Evolutionary conservation across 2,329 filamentous ascomycete genomes (phyloP), one percentile per base, ranked within the genome.

Genomic region (Fusarium gaditjirri): DNA sequence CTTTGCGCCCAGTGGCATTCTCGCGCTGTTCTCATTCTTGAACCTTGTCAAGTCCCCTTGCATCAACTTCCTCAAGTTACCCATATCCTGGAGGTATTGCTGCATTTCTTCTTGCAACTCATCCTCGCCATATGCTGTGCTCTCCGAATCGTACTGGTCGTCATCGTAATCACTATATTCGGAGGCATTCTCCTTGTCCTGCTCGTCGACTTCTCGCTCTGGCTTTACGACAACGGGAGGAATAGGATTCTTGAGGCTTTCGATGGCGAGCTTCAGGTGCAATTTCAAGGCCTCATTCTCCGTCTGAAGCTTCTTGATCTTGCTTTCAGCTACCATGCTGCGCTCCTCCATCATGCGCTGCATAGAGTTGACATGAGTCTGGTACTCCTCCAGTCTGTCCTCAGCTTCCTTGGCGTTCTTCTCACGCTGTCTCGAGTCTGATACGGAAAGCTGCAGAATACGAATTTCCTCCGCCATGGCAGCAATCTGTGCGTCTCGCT

Each of bases 381-480:
- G 96, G 82, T 98, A 99, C 81, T 97, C 94, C 77, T 98, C 96
- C 29, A 99, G 85, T 75, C 92, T 92, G 80, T 96, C 94, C 71
- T 94, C 93, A 72, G 94, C 91, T 41, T 92, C 87, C 76, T 92
- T 90, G 61, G 90, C 92, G 76, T 95, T 93, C 79, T 93, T 92
- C 82, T 96, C 94, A 57, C 87, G 89, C 75, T 86, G 89, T 70
- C 86, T 84, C 55, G 86, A 89, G 77, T 93, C 89, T 14, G 88
- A 89, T 29, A 92, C 89, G 13, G 85, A 94, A 70, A 97, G 87
- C 81, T 98, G 95, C 56, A 99, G 86, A 33, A 87, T 83, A 25
- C 94, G 93, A 74, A 99, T 99, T 74, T 97, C 96, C 78, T 97
- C 95, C 14, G 94, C 92, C 96, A 99, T 98, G 78, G 94, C 93